These are phyloP conservation scores for Gossypium ekmanianum DNA, from an alignment of 345 rosid genomes.

Conservation along the genomic window DNA sequence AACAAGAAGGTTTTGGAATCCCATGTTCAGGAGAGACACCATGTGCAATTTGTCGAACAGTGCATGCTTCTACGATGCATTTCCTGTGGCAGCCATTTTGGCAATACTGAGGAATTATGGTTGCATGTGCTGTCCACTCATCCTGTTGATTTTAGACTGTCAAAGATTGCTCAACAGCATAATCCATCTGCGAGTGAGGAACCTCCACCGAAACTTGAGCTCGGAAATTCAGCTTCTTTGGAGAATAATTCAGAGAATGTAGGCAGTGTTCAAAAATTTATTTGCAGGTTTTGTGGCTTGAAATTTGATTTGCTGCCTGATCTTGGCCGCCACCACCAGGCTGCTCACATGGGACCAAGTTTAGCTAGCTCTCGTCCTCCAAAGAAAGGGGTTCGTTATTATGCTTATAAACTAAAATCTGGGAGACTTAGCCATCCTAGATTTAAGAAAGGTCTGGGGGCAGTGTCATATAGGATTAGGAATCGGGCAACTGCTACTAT, in stretches of 20 bases:
- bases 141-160: constrained; percentile 47
- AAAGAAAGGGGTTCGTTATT: constrained; percentile 70
- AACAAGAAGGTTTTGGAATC: constrained; percentile 64
- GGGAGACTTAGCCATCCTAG: constrained; percentile 88
- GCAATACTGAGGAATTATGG: constrained; percentile 74
- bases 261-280: constrained; percentile 46
- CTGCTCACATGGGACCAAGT: constrained; percentile 82
- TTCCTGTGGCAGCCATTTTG: constrained; percentile 87
- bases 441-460: constrained; percentile 79
- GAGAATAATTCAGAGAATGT: constrained; percentile 43
- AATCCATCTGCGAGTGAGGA: constrained; percentile 22
- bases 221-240: constrained; percentile 28
- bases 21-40: constrained; percentile 94
- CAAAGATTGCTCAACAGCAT: constrained; percentile 36
- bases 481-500: constrained; percentile 55
- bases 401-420: constrained; percentile 72
- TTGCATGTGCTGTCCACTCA: constrained; percentile 71
- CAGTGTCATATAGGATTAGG: constrained; percentile 71
- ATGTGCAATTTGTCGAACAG: constrained; percentile 82
- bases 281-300: constrained; percentile 87
- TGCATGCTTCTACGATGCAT: constrained; percentile 97
- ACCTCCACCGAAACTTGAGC: constrained; percentile 40
- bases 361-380: constrained; percentile 50
- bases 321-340: constrained; percentile 99
- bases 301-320: constrained; percentile 90